These are phyloP conservation scores for Sanghuangporus weigelae DNA, from an alignment of 1,284 basidiomycete species.

Conservation along the genomic window DNA sequence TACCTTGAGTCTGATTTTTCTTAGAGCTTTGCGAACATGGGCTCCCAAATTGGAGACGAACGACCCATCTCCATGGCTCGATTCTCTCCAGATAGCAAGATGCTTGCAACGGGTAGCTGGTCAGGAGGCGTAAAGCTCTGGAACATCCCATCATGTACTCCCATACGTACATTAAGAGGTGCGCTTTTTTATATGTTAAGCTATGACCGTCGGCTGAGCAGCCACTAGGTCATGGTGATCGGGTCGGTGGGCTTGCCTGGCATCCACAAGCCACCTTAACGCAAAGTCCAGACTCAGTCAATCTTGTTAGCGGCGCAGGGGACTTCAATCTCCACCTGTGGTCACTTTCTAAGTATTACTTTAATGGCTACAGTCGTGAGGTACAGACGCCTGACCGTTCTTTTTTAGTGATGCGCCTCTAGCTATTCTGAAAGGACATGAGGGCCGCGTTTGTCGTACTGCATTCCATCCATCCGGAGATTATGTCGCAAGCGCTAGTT, in stretches of 20 bases:
- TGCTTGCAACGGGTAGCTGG: constrained; percentile 93
- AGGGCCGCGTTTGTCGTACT: constrained; percentile 86
- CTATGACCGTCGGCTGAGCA: not conserved
- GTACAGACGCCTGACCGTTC: not conserved
- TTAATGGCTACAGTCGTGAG: not conserved
- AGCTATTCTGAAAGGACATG: constrained; percentile 82
- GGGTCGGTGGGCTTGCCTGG: constrained; percentile 95
- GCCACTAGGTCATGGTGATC: constrained; percentile 75
- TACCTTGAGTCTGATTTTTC: not conserved
- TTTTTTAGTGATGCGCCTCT: constrained; percentile 67
- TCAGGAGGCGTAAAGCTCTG: constrained; percentile 92
- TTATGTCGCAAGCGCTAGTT: constrained; percentile 92
- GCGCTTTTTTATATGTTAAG: constrained; percentile 18
- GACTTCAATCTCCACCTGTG: constrained; percentile 86
- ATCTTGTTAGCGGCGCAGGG: constrained; percentile 88
- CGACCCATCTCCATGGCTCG: constrained; percentile 91
- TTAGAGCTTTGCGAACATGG: constrained; percentile 86
- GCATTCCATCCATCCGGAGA: constrained; percentile 94
- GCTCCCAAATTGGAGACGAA: constrained; percentile 97
- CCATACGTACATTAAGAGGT: constrained; percentile 70
- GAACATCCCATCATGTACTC: constrained; percentile 88
- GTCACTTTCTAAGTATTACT: constrained; percentile 73
- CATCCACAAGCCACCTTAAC: constrained; percentile 90
- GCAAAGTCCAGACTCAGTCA: constrained; percentile 64
- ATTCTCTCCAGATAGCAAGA: constrained; percentile 87